Evolutionary conservation across 2,329 filamentous ascomycete genomes (phyloP).

Genomic region (Botrytis byssoidea): DNA sequence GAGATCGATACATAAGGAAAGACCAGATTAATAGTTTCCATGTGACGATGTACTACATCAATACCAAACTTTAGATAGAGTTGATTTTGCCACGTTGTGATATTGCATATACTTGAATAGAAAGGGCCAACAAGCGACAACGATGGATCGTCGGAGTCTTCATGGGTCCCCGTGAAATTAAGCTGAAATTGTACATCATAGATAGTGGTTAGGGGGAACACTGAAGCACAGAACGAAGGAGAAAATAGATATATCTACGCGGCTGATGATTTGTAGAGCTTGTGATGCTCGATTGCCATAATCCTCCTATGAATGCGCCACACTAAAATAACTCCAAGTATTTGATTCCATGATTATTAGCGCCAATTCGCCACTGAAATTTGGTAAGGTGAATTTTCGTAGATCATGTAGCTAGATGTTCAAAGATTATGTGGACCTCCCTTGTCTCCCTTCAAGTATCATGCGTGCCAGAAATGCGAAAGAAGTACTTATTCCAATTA

Average conservation of each 20-base stretch:
- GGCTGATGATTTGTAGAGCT: slow-evolving; percentile 8
- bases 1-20: neutral
- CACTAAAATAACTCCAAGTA: neutral
- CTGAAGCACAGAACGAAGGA: neutral
- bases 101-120: neutral
- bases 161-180: slow-evolving; percentile 4
- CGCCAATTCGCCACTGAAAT: neutral
- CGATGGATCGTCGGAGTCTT: neutral
- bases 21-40: neutral
- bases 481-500: neutral
- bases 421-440: neutral
- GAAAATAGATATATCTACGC: neutral
- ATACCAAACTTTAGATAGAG: neutral
- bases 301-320: neutral
- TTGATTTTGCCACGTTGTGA: neutral
- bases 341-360: neutral
- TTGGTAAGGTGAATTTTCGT: neutral
- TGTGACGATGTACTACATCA: slow-evolving; percentile 5
- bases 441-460: neutral
- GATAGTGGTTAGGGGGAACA: neutral
- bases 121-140: neutral
- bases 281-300: neutral
- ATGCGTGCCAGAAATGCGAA: neutral
- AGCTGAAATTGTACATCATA: neutral
- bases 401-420: neutral